Base-by-base conservation (phyloP, 2,329 filamentous ascomycete genomes). In the Pezicula carpinea region DNA sequence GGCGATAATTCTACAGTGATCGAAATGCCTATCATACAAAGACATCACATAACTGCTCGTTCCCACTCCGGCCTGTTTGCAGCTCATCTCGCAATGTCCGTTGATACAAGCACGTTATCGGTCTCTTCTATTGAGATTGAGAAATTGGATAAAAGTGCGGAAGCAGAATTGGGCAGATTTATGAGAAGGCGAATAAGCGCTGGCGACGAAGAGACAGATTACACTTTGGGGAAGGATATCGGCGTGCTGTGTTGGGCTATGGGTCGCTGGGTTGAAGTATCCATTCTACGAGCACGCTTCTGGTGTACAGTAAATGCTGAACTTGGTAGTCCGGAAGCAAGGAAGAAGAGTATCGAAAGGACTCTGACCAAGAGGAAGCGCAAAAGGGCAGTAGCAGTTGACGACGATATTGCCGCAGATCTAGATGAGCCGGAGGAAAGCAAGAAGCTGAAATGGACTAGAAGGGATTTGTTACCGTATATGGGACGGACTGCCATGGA, bases 171-270 rank as follows among this genome's bases (percentile, higher is more conserved):
- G 0, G 71, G 72, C 0, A 65, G 73, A 0, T 83, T 80, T 8
- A 49, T 68, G 1, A 48, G 57, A 38, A 13, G 66, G 52, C 63
- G 59, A 54, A 49, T 66, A 55, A 50, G 58, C 55, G 50, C 65
- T 57, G 38, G 8, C 11, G 21, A 40, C 14, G 19, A 14, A 11
- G 21, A 40, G 4, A 23, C 61, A 62, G 67, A 66, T 29, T 71
- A 71, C n/a, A 70, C 70, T 0, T 66, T 79, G 51, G 67, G 70
- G 6, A 70, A 71, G 31, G 85, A 88, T 50, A 64, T 87, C 0
- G 74, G 74, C 17, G 72, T 82, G 5, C 58, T 84, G 0, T 74
- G 75, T 4, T 88, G 83, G 82, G 83, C 82, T 0, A 80, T 88
- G 72, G 75, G 75, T 11, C 80, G 85, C 43, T 88, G 85, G 79